Base-by-base conservation (phyloP, 2,329 filamentous ascomycete species). In the Ophiostoma novo-ulmi region DNA sequence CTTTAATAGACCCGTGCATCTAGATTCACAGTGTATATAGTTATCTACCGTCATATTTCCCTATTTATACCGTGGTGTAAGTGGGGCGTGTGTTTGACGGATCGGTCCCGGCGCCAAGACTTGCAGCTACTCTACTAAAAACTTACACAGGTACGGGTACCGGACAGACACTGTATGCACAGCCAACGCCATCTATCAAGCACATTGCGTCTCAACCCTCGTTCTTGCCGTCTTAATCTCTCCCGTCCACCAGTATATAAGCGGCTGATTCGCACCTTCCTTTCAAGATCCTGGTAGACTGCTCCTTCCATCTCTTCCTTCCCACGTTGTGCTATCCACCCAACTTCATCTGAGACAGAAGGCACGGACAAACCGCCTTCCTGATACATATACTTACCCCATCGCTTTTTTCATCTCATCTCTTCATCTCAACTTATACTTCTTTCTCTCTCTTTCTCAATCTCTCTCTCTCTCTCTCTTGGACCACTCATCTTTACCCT, bases 201-300 rank as follows among this genome's bases (percentile, higher is more conserved):
- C 41, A 14, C 41, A 44, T 17, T 44, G 41, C 41, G 17, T 48
- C 44, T 7, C 5, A 8, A 20, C 44, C 41, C 44, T 48, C n/a
- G 4, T 22, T 11, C 10, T 58, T 10, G 8, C n/a, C 52, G 22
- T 14, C 52, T 13, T 26, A 5, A 44, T 26, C 8, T 22, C 22
- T 26, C 22, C 52, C 52, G n/a, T 3, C n/a, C 52, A 10, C 17
- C 10, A 17, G 13, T 58, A 58, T 58, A 58, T 48, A 58, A 58
- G 11, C n/a, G 11, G 52, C 52, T 10, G 20, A n/a, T 17, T 55
- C 48, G 48, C 48, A 55, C 48, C n/a, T 55, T 55, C 48, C 48
- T 55, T 17, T n/a, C 48, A 55, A n/a, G 48, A 8, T 55, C 22
- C 52, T 58, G n/a, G 52, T 26, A 58, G 44, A 48, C 66, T 71